phyloP scores from a whole-genome alignment of 345 rosid genomes.

The Rhodomyrtus tomentosa region DNA sequence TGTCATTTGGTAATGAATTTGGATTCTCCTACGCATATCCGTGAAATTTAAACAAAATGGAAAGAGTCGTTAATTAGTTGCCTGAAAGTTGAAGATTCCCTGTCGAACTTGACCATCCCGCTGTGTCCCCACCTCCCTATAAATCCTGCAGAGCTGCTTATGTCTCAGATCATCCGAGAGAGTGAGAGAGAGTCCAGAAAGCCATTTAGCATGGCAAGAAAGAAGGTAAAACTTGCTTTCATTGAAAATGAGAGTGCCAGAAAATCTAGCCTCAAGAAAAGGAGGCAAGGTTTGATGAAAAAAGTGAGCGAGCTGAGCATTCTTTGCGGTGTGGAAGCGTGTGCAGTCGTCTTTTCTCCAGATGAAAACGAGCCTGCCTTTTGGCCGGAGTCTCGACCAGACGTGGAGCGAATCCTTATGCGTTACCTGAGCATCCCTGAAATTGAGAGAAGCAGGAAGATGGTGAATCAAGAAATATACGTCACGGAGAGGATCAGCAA shows the following conservation, averaged over 20 bases:
- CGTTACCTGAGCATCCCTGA: slow-evolving; percentile 14
- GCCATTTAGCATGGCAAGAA: slow-evolving; percentile 27
- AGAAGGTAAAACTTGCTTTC: slow-evolving; percentile 29
- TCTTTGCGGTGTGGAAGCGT: slow-evolving; percentile 25
- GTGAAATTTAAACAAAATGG: neutral
- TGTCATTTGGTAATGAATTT: neutral
- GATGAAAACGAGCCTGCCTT: slow-evolving; percentile 18
- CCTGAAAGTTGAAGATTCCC: neutral
- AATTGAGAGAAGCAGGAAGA: slow-evolving; percentile 13
- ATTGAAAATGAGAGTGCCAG: slow-evolving; percentile 22
- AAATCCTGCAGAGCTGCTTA: neutral
- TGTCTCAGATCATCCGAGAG: neutral
- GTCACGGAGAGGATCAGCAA: neutral
- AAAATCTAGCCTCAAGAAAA: slow-evolving; percentile 36
- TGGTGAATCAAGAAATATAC: neutral
- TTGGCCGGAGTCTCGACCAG: slow-evolving; percentile 17
- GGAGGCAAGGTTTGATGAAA: slow-evolving; percentile 25
- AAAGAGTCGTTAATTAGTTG: neutral
- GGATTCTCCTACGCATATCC: neutral
- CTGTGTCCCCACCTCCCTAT: neutral
- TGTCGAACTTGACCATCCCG: neutral
- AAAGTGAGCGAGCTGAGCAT: slow-evolving; percentile 35
- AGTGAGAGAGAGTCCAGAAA: neutral
- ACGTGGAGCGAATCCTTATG: neutral
- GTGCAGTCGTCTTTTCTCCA: slow-evolving; percentile 21